Evolutionary conservation across 2,329 filamentous ascomycete species (phyloP), one percentile per base, ranked within the genome.

Genomic region (Epichloe baconii): DNA sequence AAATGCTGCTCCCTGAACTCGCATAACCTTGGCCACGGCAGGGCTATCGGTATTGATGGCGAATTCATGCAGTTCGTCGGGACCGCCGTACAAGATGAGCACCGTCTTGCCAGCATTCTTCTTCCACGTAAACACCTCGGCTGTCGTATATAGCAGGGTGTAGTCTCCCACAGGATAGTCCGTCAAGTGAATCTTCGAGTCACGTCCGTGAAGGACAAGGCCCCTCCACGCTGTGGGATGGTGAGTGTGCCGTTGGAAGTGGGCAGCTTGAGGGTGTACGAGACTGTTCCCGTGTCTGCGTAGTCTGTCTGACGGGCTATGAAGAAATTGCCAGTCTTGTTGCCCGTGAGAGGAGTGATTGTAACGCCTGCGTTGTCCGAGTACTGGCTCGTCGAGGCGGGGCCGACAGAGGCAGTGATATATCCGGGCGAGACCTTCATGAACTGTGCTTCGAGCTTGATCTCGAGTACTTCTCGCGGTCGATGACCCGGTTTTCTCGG

Each of bases 361-460:
- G 79, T 73, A 14, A 85, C 68, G 43, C 73, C 69, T 0, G 63
- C 55, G 35, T 73, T 78, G 4, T 71, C 61, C 26, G 73, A 80
- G 59, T 77, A 79, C 2, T 76, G 68, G 23, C 76, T 76, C 6
- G 69, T 67, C 10, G 72, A 71, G 37, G 69, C 62, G 57, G 72
- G 69, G 11, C 75, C 74, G 1, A 81, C 76, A 0, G 69, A 71
- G 0, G 81, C 77, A 3, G 77, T 76, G 17, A 88, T 67, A 58
- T 87, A 90, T 0, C 77, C 79, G 0, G 85, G 83, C 0, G 84
- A 86, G 0, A 81, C 83, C 57, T 83, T 83, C 49, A 87, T 65
- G 64, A 91, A 91, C 57, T 87, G 85, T 26, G 79, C 85, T 55
- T 87, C 71, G 1, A 91, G 75, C 61, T 91, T 93, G 26, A 86